Evolutionary conservation across 2,329 filamentous ascomycete genomes (phyloP).

Genomic region (Fonsecaea monophora): DNA sequence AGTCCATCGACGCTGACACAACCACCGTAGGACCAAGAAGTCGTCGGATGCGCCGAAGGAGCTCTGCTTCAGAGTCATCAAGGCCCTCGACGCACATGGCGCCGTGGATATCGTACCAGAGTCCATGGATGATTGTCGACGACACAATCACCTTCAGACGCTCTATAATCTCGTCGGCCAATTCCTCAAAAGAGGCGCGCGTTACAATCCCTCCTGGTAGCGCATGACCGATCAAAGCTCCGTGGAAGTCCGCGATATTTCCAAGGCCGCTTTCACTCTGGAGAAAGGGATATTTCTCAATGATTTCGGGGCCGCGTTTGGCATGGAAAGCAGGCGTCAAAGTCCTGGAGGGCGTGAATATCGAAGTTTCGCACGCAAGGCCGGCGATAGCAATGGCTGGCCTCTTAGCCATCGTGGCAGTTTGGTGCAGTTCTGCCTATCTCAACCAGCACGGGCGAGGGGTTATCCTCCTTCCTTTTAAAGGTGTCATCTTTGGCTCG

Average conservation of each 20-base stretch:
- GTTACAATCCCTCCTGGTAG: constrained; percentile 18
- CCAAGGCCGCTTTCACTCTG: background rate
- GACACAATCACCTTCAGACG: constrained; percentile 2
- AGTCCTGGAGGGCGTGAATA: constrained; percentile 16
- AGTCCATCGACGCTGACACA: constrained; percentile 20
- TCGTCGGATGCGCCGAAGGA: constrained; percentile 14
- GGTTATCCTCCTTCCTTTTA: constrained; percentile 7
- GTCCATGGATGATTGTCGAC: constrained; percentile 11
- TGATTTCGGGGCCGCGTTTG: constrained; percentile 15
- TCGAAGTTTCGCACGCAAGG: constrained; percentile 15
- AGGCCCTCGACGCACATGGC: constrained; percentile 20
- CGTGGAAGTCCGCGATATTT: constrained; percentile 3
- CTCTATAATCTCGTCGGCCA: constrained; percentile 10
- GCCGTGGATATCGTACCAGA: constrained; percentile 22
- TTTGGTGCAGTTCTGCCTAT: background rate
- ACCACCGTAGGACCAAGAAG: constrained; percentile 10
- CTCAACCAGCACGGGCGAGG: background rate
- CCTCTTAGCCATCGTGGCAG: background rate
- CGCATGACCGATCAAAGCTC: constrained; percentile 16
- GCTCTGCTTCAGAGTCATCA: constrained; percentile 15
- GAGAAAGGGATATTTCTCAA: constrained; percentile 8
- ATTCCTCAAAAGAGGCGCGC: constrained; percentile 9
- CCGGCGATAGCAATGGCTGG: constrained; percentile 15
- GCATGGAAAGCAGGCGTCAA: constrained; percentile 7
- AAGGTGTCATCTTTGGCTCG: background rate